phyloP scores from a whole-genome alignment of 768 basidiomycete species.

The Dioszegia crocea region DNA sequence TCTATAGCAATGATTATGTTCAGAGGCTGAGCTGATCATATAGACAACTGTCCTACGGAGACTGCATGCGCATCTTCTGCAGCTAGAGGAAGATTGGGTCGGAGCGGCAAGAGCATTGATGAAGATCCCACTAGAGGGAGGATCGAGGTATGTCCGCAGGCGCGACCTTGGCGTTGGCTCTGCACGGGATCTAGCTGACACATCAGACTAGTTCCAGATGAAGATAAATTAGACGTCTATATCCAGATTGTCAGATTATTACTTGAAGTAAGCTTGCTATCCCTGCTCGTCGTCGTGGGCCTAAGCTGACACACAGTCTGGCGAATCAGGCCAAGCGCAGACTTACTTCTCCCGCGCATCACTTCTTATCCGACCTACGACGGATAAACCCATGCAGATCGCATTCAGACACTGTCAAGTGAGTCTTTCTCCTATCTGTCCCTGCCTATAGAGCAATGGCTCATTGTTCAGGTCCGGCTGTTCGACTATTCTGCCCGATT shows the following conservation, averaged over 20 bases:
- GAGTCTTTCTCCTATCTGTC: not conserved
- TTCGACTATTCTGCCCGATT: slow-evolving; percentile 89
- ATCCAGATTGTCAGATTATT: slow-evolving; percentile 90
- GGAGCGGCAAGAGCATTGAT: slow-evolving; percentile 87
- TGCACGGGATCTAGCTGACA: slow-evolving; percentile 1
- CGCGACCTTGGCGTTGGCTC: not conserved
- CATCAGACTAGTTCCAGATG: slow-evolving; percentile 63
- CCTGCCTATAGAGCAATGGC: not conserved
- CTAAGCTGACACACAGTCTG: slow-evolving; percentile 55
- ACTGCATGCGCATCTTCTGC: slow-evolving; percentile 84
- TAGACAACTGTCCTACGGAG: slow-evolving; percentile 80
- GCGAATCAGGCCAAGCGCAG: slow-evolving; percentile 96
- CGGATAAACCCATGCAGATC: slow-evolving; percentile 65
- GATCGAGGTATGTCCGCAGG: slow-evolving; percentile 63
- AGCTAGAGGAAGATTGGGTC: slow-evolving; percentile 87
- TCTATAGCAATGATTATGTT: not conserved
- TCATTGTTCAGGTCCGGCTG: slow-evolving; percentile 72
- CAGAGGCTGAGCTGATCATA: slow-evolving; percentile 12
- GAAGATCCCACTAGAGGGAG: slow-evolving; percentile 85
- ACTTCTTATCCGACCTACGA: slow-evolving; percentile 73
- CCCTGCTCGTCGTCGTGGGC: not conserved
- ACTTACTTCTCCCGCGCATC: slow-evolving; percentile 96
- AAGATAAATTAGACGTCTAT: slow-evolving; percentile 83
- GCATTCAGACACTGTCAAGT: slow-evolving; percentile 46
- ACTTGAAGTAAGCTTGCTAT: slow-evolving; percentile 59